phyloP scores from a whole-genome alignment of 768 basidiomycete genomes.

The Termitomyces eurrhizus region DNA sequence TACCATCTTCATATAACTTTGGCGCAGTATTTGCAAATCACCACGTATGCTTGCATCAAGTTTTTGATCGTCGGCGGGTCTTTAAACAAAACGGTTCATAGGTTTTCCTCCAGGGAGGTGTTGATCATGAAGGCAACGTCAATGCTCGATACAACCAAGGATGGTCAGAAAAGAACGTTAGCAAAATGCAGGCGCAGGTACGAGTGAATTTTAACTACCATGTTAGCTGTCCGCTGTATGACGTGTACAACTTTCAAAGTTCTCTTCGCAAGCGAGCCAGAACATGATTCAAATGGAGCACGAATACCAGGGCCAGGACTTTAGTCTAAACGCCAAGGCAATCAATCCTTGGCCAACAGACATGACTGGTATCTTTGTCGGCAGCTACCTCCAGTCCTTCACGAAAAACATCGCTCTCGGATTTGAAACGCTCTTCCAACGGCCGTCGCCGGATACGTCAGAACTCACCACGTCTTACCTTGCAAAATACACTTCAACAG shows the following conservation, averaged over 20 bases:
- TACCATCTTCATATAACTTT: constrained; percentile 90
- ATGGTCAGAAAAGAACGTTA: constrained; percentile 73
- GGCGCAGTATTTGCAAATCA: constrained; percentile 88
- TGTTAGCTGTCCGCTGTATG: constrained; percentile 7
- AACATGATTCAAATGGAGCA: constrained; percentile 95
- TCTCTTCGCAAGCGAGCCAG: constrained; percentile 72
- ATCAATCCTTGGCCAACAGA: constrained; percentile 90
- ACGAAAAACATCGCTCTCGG: constrained; percentile 89
- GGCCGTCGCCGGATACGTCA: constrained; percentile 63
- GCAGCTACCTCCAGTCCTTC: constrained; percentile 89
- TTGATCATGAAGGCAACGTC: constrained; percentile 92
- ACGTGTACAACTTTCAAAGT: constrained; percentile 36
- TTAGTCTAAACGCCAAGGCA: constrained; percentile 79
- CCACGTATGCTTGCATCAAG: constrained; percentile 42
- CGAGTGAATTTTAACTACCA: constrained; percentile 18
- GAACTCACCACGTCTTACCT: constrained; percentile 77
- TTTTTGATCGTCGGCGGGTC: constrained; percentile 20
- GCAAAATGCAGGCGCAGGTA: constrained; percentile 89
- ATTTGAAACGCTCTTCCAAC: constrained; percentile 80
- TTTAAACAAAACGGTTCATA: constrained; percentile 26
- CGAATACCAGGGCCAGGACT: constrained; percentile 87
- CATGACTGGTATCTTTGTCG: constrained; percentile 87
- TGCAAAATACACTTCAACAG: constrained; percentile 68
- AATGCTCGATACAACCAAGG: constrained; percentile 87
- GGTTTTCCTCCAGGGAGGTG: constrained; percentile 89